A percentile compares a stretch with the other conserved stretches of the same genome.
phyloP scores from a whole-genome alignment of 257 asterid species.

The Linaria vulgaris region DNA sequence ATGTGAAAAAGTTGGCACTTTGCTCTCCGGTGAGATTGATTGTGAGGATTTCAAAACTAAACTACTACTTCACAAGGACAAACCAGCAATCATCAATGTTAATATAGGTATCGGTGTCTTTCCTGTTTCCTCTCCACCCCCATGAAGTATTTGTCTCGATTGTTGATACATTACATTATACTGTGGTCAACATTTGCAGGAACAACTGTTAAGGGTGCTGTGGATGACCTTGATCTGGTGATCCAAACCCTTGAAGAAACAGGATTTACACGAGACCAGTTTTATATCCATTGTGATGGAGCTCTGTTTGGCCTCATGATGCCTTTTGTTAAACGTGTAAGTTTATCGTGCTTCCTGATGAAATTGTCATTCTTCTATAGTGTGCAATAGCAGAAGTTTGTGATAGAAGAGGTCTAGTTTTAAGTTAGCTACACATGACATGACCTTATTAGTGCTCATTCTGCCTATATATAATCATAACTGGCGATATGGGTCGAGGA shows the following conservation, averaged over 20 bases:
- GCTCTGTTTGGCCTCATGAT: conserved; percentile 97
- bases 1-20: conserved; percentile 70
- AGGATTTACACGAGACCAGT: conserved; percentile 76
- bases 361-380: too few relatives aligned
- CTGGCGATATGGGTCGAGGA: too few relatives aligned
- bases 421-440: neutral
- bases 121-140: conserved; percentile 12
- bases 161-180: too few relatives aligned
- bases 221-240: conserved; percentile 96
- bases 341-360: conserved; percentile 19
- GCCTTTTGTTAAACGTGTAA: conserved; percentile 94
- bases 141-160: too few relatives aligned
- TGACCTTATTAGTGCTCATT: neutral
- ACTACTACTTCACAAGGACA: conserved; percentile 68
- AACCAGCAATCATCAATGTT: conserved; percentile 90
- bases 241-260: conserved; percentile 83
- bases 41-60: conserved; percentile 69
- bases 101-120: conserved; percentile 60
- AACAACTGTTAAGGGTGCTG: conserved; percentile 99
- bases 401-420: neutral
- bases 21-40: conserved; percentile 90
- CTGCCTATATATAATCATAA: neutral
- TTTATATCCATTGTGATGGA: conserved; percentile 96
- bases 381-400: neutral
- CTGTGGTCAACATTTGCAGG: conserved; percentile 39